Base-by-base conservation (phyloP, 768 basidiomycete genomes). In the Dioszegia hungarica region DNA sequence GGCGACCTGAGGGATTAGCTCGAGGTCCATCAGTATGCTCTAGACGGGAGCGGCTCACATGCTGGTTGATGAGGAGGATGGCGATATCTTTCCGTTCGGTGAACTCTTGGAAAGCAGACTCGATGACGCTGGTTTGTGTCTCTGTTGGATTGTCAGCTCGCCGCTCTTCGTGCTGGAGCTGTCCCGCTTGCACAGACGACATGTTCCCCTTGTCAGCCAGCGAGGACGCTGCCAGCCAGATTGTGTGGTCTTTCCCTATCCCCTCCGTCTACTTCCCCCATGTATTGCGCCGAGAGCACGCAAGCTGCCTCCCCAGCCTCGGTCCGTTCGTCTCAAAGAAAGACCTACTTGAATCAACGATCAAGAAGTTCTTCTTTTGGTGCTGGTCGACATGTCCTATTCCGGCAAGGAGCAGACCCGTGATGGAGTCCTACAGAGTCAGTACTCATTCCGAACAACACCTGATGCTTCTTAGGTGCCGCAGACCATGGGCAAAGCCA, bases 31-130 rank as follows among this genome's bases (percentile, higher is more conserved):
- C 11, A 20, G 31, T 20, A 6, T 1, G 28, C n/a, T 2, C 10
- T 14, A 10, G 15, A 29, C 10, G 27, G 25, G 33, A 29, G 29
- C 24, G 19, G 50, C 88, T 66, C 61, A 92, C 94, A 81, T 99
- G 92, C 77, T 99, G 95, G 80, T 98, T 99, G 71, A 99, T 97
- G 66, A 99, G 81, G 14, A 99, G 79, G 64, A 99, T 97, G 40
- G 93, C 95, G 51, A 98, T 86, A 71, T 99, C 95, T 72, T 86
- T 87, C 57, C 95, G 85, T 75, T 90, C 85, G 1, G 92, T 97
- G 77, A 88, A 97, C 59, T 95, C 92, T 70, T 91, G 85, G 76
- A 99, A 99, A 6, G 89, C 83, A 24, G 85, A 82, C 76, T 99
- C 95, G 64, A 99, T 93, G 4, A 84, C 83, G 3, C 89, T 86